Conservation (phyloP, 2,329 filamentous ascomycete genomes). For the Domatiomyces catenatus region DNA sequence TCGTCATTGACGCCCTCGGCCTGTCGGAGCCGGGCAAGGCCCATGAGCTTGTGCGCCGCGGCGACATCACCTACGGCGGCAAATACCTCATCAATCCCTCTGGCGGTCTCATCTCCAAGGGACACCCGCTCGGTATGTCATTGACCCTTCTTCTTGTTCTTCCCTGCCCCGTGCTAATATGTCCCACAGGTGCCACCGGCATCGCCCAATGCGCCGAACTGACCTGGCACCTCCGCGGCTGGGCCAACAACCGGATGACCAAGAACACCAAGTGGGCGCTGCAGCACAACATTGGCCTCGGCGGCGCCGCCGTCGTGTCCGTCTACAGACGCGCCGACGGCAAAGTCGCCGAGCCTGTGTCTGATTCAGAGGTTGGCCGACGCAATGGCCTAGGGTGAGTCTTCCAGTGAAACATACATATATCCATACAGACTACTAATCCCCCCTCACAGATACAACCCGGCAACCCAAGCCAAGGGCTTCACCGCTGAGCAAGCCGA, state of each 20-base stretch:
- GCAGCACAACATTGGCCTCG: constrained; percentile 86
- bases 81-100: constrained; percentile 78
- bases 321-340: constrained; percentile 79
- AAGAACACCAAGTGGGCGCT: constrained; percentile 55
- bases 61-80: constrained; percentile 83
- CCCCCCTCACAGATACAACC: constrained; percentile 49
- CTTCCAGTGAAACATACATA: too few relatives aligned
- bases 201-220: constrained; percentile 89
- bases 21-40: constrained; percentile 67
- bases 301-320: constrained; percentile 77
- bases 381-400: constrained; percentile 46
- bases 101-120: constrained; percentile 88
- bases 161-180: constrained; percentile 2
- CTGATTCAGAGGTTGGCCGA: constrained; percentile 49
- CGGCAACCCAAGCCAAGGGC: constrained; percentile 73
- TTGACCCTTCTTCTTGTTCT: not conserved
- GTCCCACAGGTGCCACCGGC: constrained; percentile 51
- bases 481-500: constrained; percentile 66
- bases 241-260: constrained; percentile 77
- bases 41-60: constrained; percentile 72
- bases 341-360: constrained; percentile 43
- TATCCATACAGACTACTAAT: not conserved
- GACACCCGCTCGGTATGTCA: constrained; percentile 56
- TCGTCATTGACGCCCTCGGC: constrained; percentile 73
- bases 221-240: constrained; percentile 87